phyloP scores from a whole-genome alignment of 1,284 basidiomycete species.

The Cystobasidiaceae sp. region DNA sequence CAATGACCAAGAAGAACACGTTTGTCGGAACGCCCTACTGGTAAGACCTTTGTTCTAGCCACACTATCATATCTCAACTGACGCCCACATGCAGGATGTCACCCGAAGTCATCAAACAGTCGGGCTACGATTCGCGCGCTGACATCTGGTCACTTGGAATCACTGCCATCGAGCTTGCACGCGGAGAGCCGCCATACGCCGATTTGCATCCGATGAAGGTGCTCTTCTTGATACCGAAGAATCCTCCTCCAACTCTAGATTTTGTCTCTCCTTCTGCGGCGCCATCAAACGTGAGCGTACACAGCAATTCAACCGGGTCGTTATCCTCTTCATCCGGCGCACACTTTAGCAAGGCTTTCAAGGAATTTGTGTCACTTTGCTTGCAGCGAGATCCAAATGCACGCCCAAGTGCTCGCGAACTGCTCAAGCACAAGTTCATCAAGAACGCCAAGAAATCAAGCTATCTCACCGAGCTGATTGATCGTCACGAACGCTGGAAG shows the following conservation, averaged over 20 bases:
- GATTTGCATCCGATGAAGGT: conserved; percentile 99
- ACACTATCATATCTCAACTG: background rate
- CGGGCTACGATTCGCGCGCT: conserved; percentile 96
- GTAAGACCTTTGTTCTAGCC: background rate
- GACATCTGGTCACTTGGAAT: conserved; percentile 71
- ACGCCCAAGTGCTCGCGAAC: conserved; percentile 88
- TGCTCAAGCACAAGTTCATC: conserved; percentile 94
- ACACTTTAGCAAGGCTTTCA: conserved; percentile 78
- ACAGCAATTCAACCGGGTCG: background rate
- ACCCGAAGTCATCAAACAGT: conserved; percentile 98
- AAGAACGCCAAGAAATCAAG: conserved; percentile 56
- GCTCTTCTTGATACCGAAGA: conserved; percentile 96
- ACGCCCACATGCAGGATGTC: conserved; percentile 89
- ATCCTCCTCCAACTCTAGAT: conserved; percentile 84
- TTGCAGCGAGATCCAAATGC: conserved; percentile 80
- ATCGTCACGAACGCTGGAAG: conserved; percentile 85
- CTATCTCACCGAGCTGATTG: conserved; percentile 79
- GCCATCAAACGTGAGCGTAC: background rate
- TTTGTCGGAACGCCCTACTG: conserved; percentile 74
- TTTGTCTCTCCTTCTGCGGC: conserved; percentile 47
- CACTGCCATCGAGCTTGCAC: conserved; percentile 94
- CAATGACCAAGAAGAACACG: conserved; percentile 71
- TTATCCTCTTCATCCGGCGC: background rate
- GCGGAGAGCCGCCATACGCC: conserved; percentile 94
- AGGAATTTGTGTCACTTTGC: conserved; percentile 89